Conservation (phyloP, 257 asterid genomes). For the Ocimum tenuiflorum region DNA sequence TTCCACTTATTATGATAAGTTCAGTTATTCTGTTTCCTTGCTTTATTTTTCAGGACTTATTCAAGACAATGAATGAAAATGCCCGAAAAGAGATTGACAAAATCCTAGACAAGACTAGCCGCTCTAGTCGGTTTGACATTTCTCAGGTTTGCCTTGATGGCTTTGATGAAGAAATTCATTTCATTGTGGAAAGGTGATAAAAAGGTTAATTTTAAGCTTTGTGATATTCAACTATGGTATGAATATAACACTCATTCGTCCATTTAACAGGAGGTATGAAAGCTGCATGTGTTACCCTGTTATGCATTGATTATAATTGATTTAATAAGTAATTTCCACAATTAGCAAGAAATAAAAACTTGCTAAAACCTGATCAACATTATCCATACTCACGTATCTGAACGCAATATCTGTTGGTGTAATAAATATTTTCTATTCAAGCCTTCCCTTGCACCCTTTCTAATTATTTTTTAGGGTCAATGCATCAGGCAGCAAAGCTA, state of each 20-base stretch:
- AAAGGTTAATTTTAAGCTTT: slow-evolving; percentile 1
- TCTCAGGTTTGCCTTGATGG: slow-evolving; percentile 43
- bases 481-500: neutral
- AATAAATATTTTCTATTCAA: neutral
- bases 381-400: neutral
- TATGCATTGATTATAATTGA: neutral
- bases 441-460: neutral
- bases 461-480: neutral
- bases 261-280: neutral
- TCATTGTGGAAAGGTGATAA: neutral
- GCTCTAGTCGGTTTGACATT: slow-evolving; percentile 54
- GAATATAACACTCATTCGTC: neutral
- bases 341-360: neutral
- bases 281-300: neutral
- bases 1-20: slow-evolving; percentile 5
- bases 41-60: slow-evolving; percentile 57
- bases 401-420: neutral
- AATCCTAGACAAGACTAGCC: slow-evolving; percentile 32
- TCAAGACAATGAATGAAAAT: slow-evolving; percentile 83
- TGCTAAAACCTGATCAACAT: neutral
- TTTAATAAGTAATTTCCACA: neutral
- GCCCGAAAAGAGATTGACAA: slow-evolving; percentile 33
- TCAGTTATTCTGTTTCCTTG: neutral
- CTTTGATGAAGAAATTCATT: slow-evolving; percentile 3
- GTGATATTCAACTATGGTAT: neutral